Base-by-base conservation (phyloP, 768 basidiomycete species). In the Tylopilus cervinicoccineus region DNA sequence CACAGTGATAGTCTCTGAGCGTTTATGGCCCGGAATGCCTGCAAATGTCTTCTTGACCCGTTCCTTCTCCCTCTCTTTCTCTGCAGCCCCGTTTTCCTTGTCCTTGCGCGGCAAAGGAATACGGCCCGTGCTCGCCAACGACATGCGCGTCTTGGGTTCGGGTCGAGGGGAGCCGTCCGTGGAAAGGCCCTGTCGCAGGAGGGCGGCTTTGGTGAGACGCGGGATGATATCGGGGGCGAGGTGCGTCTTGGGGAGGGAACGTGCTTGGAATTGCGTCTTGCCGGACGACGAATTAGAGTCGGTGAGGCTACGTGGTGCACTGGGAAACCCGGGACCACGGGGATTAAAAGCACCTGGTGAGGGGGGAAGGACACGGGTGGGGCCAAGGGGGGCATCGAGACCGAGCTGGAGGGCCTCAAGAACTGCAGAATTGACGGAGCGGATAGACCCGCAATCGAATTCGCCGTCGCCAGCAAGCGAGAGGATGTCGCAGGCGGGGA, bases 21-120 rank as follows among this genome's bases (percentile, higher is more conserved):
- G 84, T 60, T 89, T 90, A 65, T 93, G 90, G 0, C 89, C 89
- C 0, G 89, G 90, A 4, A 91, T 82, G 52, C 87, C 83, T 20
- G 77, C 76, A 62, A 91, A 93, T 13, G 82, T 85, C 67, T 78
- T 70, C 14, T 73, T 74, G 2, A 76, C 73, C 20, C 76, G 74
- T 55, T 85, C 87, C 57, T 84, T 84, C 7, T 81, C 76, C 20
- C 76, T 70, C 0, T 82, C 76, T 23, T 66, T 69, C 24, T 84
- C 78, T 16, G 80, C 78, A 1, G 55, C 65, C 17, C 33, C 53
- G 11, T 65, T 70, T 23, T 53, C 57, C 31, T 66, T 68, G 34
- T 57, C 50, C 44, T 58, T 66, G 16, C 57, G 64, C 2, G 37
- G 52, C 11, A 65, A 56, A 1, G 71, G 66, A 38, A 66, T 51